Base-by-base conservation (phyloP, 345 rosid genomes). In the Excoecaria agallocha region DNA sequence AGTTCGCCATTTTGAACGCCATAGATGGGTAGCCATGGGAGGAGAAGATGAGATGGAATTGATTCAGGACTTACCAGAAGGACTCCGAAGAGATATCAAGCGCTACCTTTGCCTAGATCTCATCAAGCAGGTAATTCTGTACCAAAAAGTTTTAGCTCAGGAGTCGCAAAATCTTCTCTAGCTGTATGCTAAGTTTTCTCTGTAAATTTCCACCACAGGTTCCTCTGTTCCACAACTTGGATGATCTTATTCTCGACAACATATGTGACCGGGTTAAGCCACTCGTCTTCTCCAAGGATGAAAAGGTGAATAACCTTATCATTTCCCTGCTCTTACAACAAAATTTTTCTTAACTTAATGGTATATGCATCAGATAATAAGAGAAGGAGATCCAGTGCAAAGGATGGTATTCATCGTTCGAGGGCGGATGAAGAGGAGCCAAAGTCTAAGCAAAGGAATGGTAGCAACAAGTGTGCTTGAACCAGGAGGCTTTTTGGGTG, bases 311-410 rank as follows among this genome's bases (percentile, higher is more conserved):
- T 11, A 30, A 13, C 7, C 69, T 55, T 0, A 74, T 30, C 30
- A 25, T 56, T 66, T 39, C 24, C 19, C 20, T 13, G 51, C 39
- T 1, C 3, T 58, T n/a, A 17, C 3, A 41, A 72, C 30, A 39
- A 68, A n/a, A 30, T 54, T 16, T 61, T 41, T 0, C 22, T 39
- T 11, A 63, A 37, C 0, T 12, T 24, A n/a, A n/a, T n/a, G 17
- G 46, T 64, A 49, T 35, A 0, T 43, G 66, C 38, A 57, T 74
- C 86, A 94, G 97, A 88, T 94, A 65, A 88, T 89, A 17, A 84
- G 98, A 5, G 98, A 94, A 86, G 97, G 97, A 38, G 98, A 94
- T 76, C 98, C 93, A 0, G 98, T 94, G 71, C 89, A 76, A 74
- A 85, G 91, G 69, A 90, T 94, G 89, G 79, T 90, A 65, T 90